Percentiles rank a stretch among this genome's conserved stretches.
Evolutionary conservation across 2,329 filamentous ascomycete species (phyloP).

Genomic region (Phaeosphaeria sp.): DNA sequence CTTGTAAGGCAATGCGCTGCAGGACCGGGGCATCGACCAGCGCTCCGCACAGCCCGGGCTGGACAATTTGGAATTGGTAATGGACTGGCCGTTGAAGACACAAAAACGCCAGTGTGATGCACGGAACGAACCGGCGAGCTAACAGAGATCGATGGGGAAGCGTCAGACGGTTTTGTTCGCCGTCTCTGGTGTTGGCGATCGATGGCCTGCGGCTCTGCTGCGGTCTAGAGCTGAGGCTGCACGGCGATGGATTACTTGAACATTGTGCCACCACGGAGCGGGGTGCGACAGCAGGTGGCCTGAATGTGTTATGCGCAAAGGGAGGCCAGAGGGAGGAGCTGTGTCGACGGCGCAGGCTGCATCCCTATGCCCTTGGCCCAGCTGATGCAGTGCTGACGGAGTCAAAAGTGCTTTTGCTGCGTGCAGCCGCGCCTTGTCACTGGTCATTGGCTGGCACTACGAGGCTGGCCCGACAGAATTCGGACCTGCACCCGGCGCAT

Average conservation of each 20-base stretch:
- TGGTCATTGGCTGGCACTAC: not conserved
- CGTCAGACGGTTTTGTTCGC: constrained; percentile 9
- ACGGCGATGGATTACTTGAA: constrained; percentile 1
- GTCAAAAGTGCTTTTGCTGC: constrained; percentile 1
- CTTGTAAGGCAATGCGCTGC: constrained; percentile 18
- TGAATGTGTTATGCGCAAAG: not conserved
- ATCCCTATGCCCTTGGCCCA: not conserved
- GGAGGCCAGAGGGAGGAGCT: not conserved
- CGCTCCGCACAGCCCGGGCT: constrained; percentile 29
- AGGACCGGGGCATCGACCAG: constrained; percentile 13
- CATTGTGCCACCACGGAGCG: constrained; percentile 4
- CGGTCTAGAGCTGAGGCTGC: constrained; percentile 17
- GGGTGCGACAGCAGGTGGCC: constrained; percentile 2
- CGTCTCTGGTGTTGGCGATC: constrained; percentile 12
- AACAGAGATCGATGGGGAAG: constrained; percentile 10
- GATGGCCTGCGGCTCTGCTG: constrained; percentile 24
- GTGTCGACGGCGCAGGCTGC: not conserved
- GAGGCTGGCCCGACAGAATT: constrained; percentile 4
- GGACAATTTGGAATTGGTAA: constrained; percentile 39
- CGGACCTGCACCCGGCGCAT: not conserved
- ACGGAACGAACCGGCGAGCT: constrained; percentile 16
- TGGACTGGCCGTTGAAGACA: constrained; percentile 19
- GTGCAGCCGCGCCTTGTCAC: not conserved
- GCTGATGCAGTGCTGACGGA: constrained; percentile 17
- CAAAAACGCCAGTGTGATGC: constrained; percentile 11